Conservation (phyloP, 1,139 yeast species). For the Sugiyamaella castrensis region DNA sequence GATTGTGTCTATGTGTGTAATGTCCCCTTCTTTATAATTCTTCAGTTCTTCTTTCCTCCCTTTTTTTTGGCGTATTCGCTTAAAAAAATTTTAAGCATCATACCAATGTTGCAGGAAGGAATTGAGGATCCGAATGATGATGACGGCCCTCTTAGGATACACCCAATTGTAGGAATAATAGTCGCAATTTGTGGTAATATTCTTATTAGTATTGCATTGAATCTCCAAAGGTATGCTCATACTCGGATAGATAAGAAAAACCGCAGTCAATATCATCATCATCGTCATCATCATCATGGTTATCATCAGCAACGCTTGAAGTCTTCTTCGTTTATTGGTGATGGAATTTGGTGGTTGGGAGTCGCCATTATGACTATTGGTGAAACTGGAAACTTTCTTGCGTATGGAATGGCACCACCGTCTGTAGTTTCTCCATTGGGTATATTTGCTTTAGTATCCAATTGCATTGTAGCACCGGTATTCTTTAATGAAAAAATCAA, state of each 20-base stretch:
- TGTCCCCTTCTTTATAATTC: too few relatives aligned
- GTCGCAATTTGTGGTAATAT: slow-evolving; percentile 40
- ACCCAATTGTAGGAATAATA: slow-evolving; percentile 34
- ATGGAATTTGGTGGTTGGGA: slow-evolving; percentile 44
- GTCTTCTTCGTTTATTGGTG: slow-evolving; percentile 11
- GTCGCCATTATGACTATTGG: slow-evolving; percentile 42
- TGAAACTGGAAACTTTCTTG: slow-evolving; percentile 45
- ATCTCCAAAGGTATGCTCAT: slow-evolving; percentile 42
- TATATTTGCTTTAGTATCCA: slow-evolving; percentile 45
- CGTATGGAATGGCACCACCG: slow-evolving; percentile 47
- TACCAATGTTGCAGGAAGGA: too few relatives aligned
- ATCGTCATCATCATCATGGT: background rate
- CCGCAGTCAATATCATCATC: background rate
- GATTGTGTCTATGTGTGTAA: too few relatives aligned
- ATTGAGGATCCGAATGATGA: too few relatives aligned
- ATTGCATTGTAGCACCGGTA: slow-evolving; percentile 46
- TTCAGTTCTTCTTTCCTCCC: too few relatives aligned
- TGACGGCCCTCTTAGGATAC: slow-evolving; percentile 5
- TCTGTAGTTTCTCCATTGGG: slow-evolving; percentile 49
- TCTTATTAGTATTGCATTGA: slow-evolving; percentile 39
- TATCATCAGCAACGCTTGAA: background rate
- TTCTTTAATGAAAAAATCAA: slow-evolving; percentile 42
- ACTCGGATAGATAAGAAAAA: slow-evolving; percentile 22
- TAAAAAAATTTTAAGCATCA: too few relatives aligned
- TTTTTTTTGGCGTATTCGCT: too few relatives aligned